Conservation (phyloP, 2,329 filamentous ascomycete genomes). For the Claviceps quebecensis region DNA sequence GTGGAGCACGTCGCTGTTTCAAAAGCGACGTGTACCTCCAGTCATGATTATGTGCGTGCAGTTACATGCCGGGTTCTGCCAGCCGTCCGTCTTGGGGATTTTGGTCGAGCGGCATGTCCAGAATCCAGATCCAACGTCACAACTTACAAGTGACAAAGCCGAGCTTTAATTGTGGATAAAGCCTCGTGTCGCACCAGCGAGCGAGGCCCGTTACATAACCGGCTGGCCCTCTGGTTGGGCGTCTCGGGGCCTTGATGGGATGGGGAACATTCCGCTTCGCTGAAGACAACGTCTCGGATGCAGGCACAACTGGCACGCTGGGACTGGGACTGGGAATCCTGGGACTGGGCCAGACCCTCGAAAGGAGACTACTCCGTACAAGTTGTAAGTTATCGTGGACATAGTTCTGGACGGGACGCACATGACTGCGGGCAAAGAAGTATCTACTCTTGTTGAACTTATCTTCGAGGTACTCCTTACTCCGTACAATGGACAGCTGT, state of each 20-base stretch:
- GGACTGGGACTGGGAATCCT: too few relatives aligned
- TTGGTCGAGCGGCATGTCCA: not conserved
- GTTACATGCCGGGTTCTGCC: not conserved
- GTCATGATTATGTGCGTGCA: not conserved
- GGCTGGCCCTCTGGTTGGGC: not conserved
- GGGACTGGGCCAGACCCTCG: too few relatives aligned
- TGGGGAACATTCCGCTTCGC: not conserved
- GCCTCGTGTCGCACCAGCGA: conserved; percentile 3
- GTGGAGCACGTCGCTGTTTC: not conserved
- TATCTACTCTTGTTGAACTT: too few relatives aligned
- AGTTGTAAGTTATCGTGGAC: too few relatives aligned
- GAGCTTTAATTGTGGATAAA: not conserved
- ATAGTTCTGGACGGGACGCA: too few relatives aligned
- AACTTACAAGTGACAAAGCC: not conserved
- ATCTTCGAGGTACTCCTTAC: too few relatives aligned
- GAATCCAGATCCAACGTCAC: not conserved
- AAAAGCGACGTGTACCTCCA: not conserved
- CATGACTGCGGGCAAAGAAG: too few relatives aligned
- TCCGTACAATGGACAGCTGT: too few relatives aligned
- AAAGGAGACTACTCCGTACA: too few relatives aligned
- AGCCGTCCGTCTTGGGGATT: not conserved
- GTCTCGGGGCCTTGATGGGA: not conserved
- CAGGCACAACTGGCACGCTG: too few relatives aligned
- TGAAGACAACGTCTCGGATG: too few relatives aligned
- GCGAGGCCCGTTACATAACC: not conserved